Percentiles rank a stretch among this genome's conserved stretches.
phyloP scores from a whole-genome alignment of 768 basidiomycete genomes.

The Holtermanniella nyarrowii region DNA sequence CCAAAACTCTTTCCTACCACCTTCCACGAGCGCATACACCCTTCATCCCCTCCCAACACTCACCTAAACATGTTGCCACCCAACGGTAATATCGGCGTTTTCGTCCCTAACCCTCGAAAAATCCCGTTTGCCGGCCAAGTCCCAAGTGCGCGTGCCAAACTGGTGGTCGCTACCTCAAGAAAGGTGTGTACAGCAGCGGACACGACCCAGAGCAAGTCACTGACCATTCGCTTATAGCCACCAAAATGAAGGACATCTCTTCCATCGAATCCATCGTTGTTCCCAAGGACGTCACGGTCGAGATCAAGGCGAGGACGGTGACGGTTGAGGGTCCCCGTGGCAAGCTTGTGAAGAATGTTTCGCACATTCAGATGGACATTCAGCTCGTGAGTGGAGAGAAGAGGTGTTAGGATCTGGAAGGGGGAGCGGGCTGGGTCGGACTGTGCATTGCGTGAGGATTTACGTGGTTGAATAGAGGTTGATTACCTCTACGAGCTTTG shows the following conservation, averaged over 20 bases:
- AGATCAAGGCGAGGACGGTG: conserved; percentile 83
- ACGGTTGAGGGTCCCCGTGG: conserved; percentile 88
- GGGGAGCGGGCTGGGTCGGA: background rate
- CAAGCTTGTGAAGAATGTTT: conserved; percentile 67
- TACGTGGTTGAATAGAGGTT: background rate
- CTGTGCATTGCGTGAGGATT: background rate
- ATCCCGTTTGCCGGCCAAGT: background rate
- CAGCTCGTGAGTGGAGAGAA: conserved; percentile 34
- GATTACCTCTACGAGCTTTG: no score
- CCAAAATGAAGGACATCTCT: conserved; percentile 41
- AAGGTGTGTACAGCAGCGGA: no score
- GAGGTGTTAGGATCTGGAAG: background rate
- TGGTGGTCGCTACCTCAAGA: no score
- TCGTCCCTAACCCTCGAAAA: background rate
- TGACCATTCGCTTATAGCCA: no score
- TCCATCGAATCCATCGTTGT: conserved; percentile 39
- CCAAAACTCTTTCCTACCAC: no score
- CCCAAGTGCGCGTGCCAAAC: no score
- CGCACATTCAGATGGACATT: conserved; percentile 43
- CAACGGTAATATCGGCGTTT: background rate
- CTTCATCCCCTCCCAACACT: no score
- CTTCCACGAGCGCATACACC: no score
- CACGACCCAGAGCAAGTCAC: no score
- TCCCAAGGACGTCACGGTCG: conserved; percentile 63
- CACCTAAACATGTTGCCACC: no score